Evolutionary conservation across 805 yeast species (phyloP).

Genomic region (Kodamaea kakaduensis): DNA sequence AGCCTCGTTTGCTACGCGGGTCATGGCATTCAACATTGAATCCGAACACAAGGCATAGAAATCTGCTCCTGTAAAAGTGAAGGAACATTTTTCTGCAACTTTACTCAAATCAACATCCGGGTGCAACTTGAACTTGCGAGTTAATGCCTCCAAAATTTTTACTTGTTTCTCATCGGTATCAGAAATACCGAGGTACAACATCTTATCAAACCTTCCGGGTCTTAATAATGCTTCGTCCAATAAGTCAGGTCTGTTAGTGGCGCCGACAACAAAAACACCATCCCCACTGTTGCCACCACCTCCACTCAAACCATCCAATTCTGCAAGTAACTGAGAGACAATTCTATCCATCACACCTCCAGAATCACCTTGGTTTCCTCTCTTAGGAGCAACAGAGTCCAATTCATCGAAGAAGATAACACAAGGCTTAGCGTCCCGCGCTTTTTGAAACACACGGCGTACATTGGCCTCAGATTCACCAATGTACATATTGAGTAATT

Average conservation of each 20-base stretch:
- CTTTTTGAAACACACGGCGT: conserved; percentile 86
- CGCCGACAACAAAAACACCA: conserved; percentile 98
- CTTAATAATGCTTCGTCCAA: conserved; percentile 90
- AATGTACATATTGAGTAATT: conserved; percentile 92
- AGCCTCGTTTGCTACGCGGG: conserved; percentile 73
- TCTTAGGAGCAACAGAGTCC: conserved; percentile 96
- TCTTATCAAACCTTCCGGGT: conserved; percentile 93
- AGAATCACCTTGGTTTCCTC: conserved; percentile 98
- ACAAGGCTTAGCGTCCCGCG: conserved; percentile 96
- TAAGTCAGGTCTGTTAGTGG: conserved; percentile 94
- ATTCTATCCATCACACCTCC: conserved; percentile 99
- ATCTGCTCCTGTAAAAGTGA: conserved; percentile 96
- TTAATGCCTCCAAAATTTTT: conserved; percentile 81
- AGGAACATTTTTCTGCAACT: conserved; percentile 72
- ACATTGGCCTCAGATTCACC: conserved; percentile 99
- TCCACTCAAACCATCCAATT: conserved; percentile 93
- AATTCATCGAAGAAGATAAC: conserved; percentile 96
- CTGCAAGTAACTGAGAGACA: conserved; percentile 92
- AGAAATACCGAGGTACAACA: conserved; percentile 89
- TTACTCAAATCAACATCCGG: conserved; percentile 52
- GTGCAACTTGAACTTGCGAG: conserved; percentile 70
- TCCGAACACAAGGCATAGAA: conserved; percentile 95
- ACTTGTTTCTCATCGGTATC: conserved; percentile 87
- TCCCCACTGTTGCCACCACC: conserved; percentile 50
- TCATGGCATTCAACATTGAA: conserved; percentile 95